Evolutionary conservation across 2,329 filamentous ascomycete species (phyloP), one percentile per base, ranked within the genome.

Genomic region (Herpomyces periplanetae): DNA sequence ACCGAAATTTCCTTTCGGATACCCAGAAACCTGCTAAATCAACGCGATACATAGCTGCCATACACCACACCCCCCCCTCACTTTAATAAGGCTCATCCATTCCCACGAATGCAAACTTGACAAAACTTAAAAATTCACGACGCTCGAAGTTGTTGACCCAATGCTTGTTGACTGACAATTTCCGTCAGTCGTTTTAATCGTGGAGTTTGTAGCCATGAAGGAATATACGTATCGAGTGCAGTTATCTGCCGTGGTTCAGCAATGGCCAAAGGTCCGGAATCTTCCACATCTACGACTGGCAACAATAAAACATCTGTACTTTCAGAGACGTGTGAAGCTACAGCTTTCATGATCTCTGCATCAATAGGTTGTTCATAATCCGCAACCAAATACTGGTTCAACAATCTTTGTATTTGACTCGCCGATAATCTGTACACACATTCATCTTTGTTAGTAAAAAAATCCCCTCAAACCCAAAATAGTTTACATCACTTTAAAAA

Each of bases 291-390:
- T 23, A 96, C 73, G 18, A 80, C 71, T 23, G 75, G 64, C 17
- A 96, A 49, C 22, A 96, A 55, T 20, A 96, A 50, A 3, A 91
- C 73, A 31, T 91, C 80, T 31, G 71, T 84, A 58, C 96, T 96
- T 44, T 96, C 80, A 2, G 75, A 91, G 17, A 96, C 80, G 20
- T 73, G 55, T 15, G 71, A 87, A 4, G 84, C 80, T 20, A 96
- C 84, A 4, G 80, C 80, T 45, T 96, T 96, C 80, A 96, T 96
- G 35, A 96, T 96, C 39, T 96, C 80, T 35, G 75, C 80, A 33
- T 96, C 91, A 41, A 96, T 96, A 14, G 80, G 80, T 42, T 91
- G 80, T 42, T 96, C 80, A 39, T 96, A 96, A 41, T 96, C 80
- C 24, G 80, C 80, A 22, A 96, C 75, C 18, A 96, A 54, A 36